Evolutionary conservation across 495 filamentous ascomycete genomes (phyloP).

Genomic region (Zalerion maritima): DNA sequence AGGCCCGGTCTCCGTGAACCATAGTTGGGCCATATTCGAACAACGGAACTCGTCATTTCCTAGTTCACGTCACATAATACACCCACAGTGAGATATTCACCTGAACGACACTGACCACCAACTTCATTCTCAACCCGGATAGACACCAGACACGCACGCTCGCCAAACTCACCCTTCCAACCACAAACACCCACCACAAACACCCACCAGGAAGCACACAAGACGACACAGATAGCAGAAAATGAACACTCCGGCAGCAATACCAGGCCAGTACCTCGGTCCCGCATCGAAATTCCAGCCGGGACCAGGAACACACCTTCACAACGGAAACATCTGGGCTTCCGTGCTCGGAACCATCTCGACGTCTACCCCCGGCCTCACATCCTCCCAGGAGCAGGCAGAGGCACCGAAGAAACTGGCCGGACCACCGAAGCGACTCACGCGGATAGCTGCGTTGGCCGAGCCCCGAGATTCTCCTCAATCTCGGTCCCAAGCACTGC

Average conservation of each 20-base stretch:
- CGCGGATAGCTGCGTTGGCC: conserved; percentile 30
- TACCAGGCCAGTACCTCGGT: conserved; percentile 70
- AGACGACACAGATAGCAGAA: too few relatives aligned
- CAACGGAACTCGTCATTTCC: too few relatives aligned
- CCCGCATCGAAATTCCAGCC: conserved; percentile 45
- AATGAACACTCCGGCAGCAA: too few relatives aligned
- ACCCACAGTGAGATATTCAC: too few relatives aligned
- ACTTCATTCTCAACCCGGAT: too few relatives aligned
- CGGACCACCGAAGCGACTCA: conserved; percentile 41
- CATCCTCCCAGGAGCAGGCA: conserved; percentile 19
- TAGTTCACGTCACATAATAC: too few relatives aligned
- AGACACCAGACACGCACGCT: too few relatives aligned
- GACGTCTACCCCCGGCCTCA: conserved; percentile 15
- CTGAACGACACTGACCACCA: too few relatives aligned
- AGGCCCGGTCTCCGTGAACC: too few relatives aligned
- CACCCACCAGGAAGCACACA: too few relatives aligned
- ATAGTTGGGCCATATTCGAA: too few relatives aligned
- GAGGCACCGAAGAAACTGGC: too few relatives aligned
- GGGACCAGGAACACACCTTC: conserved; percentile 71
- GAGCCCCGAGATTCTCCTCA: conserved; percentile 6
- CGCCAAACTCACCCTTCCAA: conserved; percentile 1
- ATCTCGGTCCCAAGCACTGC: conserved; percentile 9
- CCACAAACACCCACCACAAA: conserved; percentile 7
- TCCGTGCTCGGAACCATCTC: conserved; percentile 51
- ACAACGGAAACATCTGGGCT: conserved; percentile 54